Conservation (phyloP, 78 protist genomes). For the Dictyostelium purpureum region DNA sequence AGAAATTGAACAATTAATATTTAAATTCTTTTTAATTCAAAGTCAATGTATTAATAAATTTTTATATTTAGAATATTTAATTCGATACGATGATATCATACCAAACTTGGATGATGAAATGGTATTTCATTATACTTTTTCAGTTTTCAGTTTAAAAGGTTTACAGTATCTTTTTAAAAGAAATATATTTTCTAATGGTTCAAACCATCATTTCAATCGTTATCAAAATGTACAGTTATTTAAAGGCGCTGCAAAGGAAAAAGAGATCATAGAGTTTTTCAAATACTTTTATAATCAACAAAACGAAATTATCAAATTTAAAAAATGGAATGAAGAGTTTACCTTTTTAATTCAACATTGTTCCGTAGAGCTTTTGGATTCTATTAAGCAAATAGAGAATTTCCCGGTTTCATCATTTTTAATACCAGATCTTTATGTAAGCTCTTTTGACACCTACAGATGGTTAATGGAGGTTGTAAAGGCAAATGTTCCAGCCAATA, state of each 20-base stretch:
- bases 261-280: background rate
- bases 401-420: background rate
- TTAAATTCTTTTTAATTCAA: background rate
- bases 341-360: background rate
- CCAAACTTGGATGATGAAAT: background rate
- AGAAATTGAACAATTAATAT: conserved; percentile 2
- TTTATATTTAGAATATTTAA: conserved; percentile 1
- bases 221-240: background rate
- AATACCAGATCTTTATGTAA: background rate
- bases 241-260: background rate
- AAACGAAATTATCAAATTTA: background rate
- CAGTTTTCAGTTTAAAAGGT: background rate
- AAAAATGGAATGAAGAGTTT: background rate
- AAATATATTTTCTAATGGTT: background rate
- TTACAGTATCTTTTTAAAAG: background rate
- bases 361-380: background rate
- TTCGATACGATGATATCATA: background rate
- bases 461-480: background rate
- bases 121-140: background rate
- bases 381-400: background rate
- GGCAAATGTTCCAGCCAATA: background rate
- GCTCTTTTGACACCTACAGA: background rate
- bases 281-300: background rate
- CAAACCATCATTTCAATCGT: background rate
- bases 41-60: background rate